Evolutionary conservation across 176 grass and related monocot genomes (phyloP).

Genomic region (Zizania latifolia): DNA sequence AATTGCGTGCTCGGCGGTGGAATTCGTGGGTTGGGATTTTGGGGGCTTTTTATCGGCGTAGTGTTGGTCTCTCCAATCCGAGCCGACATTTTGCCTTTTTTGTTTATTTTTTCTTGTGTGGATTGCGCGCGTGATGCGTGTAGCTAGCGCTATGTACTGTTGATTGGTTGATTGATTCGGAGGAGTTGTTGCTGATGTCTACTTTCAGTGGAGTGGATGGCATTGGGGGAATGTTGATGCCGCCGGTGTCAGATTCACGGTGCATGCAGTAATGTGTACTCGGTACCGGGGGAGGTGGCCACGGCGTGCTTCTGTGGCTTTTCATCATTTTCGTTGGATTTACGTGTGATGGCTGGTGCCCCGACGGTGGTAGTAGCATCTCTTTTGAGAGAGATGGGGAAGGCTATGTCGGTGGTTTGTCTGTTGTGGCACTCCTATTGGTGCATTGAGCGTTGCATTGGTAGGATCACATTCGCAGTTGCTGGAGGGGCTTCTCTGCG

Average conservation of each 20-base stretch:
- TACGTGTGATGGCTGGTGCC: conserved; percentile 24
- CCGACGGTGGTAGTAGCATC: background rate
- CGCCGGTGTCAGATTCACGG: conserved; percentile 3
- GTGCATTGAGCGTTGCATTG: background rate
- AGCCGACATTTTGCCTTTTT: conserved; percentile 26
- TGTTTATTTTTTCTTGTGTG: no score
- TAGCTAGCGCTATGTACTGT: background rate
- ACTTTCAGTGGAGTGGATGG: background rate
- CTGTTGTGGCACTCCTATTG: no score
- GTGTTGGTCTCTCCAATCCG: no score
- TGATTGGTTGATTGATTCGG: background rate
- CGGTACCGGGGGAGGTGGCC: background rate
- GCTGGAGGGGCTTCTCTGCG: background rate
- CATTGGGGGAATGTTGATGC: no score
- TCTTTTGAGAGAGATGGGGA: background rate
- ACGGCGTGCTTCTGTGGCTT: background rate
- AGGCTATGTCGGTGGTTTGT: background rate
- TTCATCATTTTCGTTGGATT: conserved; percentile 36
- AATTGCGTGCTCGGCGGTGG: background rate
- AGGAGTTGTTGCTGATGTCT: background rate
- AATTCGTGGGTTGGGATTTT: background rate
- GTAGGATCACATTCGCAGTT: background rate
- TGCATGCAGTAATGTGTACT: conserved; percentile 20
- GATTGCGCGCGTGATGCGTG: no score
- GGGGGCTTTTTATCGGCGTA: background rate